These are phyloP conservation scores for Teunomyces aglyptinius DNA, from an alignment of 805 yeast species.

Conservation along the genomic window DNA sequence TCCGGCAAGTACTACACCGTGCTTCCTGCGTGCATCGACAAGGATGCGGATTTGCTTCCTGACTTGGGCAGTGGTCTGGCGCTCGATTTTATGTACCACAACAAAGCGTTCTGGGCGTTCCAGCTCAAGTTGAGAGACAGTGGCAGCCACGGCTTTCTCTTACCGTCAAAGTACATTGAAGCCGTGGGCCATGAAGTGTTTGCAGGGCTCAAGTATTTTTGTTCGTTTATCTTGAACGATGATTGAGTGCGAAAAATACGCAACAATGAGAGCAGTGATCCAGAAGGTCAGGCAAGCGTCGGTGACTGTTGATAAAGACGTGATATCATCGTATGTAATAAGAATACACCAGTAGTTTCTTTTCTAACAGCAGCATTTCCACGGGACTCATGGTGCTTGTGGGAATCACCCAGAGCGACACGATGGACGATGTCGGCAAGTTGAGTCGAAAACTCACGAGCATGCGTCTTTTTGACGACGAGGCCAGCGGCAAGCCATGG, in stretches of 20 bases:
- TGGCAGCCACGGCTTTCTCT: conserved; percentile 78
- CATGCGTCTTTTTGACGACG: conserved; percentile 72
- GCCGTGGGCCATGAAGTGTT: conserved; percentile 80
- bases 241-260: conserved; percentile 2
- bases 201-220: conserved; percentile 66
- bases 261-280: conserved; percentile 77
- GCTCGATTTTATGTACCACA: conserved; percentile 80
- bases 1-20: conserved; percentile 69
- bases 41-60: conserved; percentile 70
- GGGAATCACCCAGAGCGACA: conserved; percentile 80
- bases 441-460: conserved; percentile 64
- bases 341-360: background rate
- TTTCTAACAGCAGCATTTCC: conserved; percentile 39
- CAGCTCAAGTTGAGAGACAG: conserved; percentile 79
- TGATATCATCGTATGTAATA: conserved; percentile 57
- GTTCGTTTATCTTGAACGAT: conserved; percentile 26
- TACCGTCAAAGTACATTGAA: conserved; percentile 64
- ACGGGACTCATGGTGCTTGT: conserved; percentile 78
- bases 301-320: conserved; percentile 71
- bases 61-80: conserved; percentile 79
- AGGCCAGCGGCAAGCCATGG: conserved; percentile 64
- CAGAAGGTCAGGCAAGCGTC: conserved; percentile 89
- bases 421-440: conserved; percentile 67
- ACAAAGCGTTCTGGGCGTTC: conserved; percentile 79
- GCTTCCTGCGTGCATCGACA: conserved; percentile 74